Conservation (phyloP, 140 eudicot genomes). For the Stevia rebaudiana region DNA sequence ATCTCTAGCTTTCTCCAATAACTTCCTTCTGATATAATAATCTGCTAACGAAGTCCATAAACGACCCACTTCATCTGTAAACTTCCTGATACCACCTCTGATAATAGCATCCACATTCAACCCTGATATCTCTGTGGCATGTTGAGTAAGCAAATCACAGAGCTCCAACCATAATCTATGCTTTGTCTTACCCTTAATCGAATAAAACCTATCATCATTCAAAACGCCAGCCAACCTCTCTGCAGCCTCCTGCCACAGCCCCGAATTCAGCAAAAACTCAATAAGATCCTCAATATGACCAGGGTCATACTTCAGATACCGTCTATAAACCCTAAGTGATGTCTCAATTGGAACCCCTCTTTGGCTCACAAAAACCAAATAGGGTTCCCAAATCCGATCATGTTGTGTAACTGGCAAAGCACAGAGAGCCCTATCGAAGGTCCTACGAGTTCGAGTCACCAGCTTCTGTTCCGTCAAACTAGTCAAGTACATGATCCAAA, state of each 20-base stretch:
- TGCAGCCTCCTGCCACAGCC: constrained; percentile 91
- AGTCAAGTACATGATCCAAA: constrained; percentile 82
- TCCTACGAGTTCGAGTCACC: constrained; percentile 58
- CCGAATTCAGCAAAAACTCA: constrained; percentile 68
- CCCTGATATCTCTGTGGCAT: constrained; percentile 68
- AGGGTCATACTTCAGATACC: constrained; percentile 93
- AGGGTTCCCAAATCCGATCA: constrained; percentile 77
- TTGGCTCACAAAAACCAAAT: constrained; percentile 76
- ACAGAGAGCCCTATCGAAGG: constrained; percentile 84
- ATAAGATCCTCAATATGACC: constrained; percentile 81
- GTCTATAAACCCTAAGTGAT: constrained; percentile 79
- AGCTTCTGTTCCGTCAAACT: constrained; percentile 68
- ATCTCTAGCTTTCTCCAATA: constrained; percentile 88
- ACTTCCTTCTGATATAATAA: constrained; percentile 78
- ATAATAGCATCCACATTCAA: constrained; percentile 94
- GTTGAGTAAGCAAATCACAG: constrained; percentile 86
- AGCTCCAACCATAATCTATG: constrained; percentile 88
- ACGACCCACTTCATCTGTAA: constrained; percentile 97
- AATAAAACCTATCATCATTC: constrained; percentile 77
- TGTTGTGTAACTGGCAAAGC: constrained; percentile 97
- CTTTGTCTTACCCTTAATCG: constrained; percentile 89
- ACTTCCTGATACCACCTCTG: constrained; percentile 96
- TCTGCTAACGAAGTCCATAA: constrained; percentile 91
- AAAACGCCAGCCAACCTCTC: constrained; percentile 94
- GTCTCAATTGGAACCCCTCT: constrained; percentile 88